Evolutionary conservation across 352 stramenopile species (phyloP).

Genomic region (Globisporangium okanoganense): DNA sequence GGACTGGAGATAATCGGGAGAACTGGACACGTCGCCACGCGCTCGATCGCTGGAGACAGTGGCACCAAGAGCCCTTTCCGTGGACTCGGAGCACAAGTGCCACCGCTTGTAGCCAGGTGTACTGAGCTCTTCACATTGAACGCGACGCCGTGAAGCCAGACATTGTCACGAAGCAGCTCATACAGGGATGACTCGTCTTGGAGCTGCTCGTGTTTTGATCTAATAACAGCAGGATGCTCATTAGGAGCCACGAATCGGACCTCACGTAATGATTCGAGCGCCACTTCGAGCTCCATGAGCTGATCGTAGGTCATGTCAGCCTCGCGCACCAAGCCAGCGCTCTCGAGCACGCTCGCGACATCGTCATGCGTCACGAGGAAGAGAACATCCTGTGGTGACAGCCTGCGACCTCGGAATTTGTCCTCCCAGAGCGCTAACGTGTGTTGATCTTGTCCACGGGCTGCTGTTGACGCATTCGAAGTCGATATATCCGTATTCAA

Average conservation of each 20-base stretch:
- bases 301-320: slow-evolving; percentile 34
- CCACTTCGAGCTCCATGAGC: slow-evolving; percentile 55
- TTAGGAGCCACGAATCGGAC: background rate
- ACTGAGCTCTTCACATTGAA: slow-evolving; percentile 10
- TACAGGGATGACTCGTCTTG: background rate
- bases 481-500: background rate
- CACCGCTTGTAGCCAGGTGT: background rate
- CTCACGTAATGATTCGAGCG: slow-evolving; percentile 11
- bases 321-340: slow-evolving; percentile 31
- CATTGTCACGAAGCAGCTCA: slow-evolving; percentile 14
- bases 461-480: background rate
- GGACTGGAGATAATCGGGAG: background rate
- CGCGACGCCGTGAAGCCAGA: slow-evolving; percentile 16
- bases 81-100: background rate
- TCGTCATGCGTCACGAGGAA: slow-evolving; percentile 43
- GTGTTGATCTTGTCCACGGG: slow-evolving; percentile 13
- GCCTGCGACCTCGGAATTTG: slow-evolving; percentile 36
- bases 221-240: background rate
- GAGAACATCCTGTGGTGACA: slow-evolving; percentile 38
- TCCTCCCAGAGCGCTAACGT: slow-evolving; percentile 47
- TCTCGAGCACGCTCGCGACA: slow-evolving; percentile 37
- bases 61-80: background rate
- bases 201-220: background rate
- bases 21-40: background rate
- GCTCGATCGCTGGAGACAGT: background rate